phyloP scores from a whole-genome alignment of 2,329 filamentous ascomycete species.

The Lachnellula cervina region DNA sequence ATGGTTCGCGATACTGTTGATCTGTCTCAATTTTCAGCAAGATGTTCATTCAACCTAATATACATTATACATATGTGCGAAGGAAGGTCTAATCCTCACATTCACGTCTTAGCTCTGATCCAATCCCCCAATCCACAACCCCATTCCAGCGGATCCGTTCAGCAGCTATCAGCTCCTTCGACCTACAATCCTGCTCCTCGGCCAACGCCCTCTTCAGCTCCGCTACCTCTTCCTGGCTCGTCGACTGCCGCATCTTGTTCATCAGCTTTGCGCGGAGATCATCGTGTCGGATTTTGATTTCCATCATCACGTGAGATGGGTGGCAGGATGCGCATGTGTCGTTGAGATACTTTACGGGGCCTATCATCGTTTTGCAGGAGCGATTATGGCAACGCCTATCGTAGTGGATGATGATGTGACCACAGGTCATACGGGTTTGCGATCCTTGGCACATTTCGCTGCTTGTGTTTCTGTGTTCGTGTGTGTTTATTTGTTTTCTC shows the following conservation, averaged over 20 bases:
- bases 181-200: constrained; percentile 1
- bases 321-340: constrained; percentile 38
- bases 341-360: constrained; percentile 17
- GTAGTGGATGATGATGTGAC: constrained; percentile 9
- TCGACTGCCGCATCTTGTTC: constrained; percentile 26
- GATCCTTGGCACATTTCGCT: constrained; percentile 11
- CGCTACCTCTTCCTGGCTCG: constrained; percentile 13
- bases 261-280: constrained; percentile 27
- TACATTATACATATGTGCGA: not conserved
- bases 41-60: not conserved
- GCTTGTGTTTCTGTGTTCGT: no score
- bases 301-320: constrained; percentile 22
- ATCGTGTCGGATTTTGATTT: constrained; percentile 28
- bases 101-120: not conserved
- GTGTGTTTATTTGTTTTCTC: no score
- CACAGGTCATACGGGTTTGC: constrained; percentile 10
- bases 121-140: constrained; percentile 10
- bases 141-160: constrained; percentile 12
- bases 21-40: constrained; percentile 5
- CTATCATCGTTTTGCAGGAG: constrained; percentile 2
- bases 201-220: constrained; percentile 10
- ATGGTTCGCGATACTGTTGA: constrained; percentile 6
- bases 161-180: constrained; percentile 5
- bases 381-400: not conserved
- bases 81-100: not conserved